Evolutionary conservation across 352 stramenopile species (phyloP).

Genomic region (Phytophthora pseudosyringae): DNA sequence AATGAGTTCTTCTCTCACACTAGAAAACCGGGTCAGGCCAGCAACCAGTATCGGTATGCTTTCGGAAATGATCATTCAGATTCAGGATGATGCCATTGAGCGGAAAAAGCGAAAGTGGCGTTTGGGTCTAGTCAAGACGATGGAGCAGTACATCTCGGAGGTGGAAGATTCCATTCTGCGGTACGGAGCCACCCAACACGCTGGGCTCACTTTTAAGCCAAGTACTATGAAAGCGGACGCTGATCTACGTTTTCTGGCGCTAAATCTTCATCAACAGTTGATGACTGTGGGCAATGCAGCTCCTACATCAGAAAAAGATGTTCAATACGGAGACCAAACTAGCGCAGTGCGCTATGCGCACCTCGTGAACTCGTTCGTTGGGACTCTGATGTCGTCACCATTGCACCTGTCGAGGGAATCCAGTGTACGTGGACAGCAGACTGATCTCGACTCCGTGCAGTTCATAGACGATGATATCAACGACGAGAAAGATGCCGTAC

Average conservation of each 20-base stretch:
- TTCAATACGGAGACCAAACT: slow-evolving; percentile 48
- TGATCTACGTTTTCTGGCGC: slow-evolving; percentile 71
- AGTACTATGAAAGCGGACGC: slow-evolving; percentile 89
- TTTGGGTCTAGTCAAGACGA: slow-evolving; percentile 68
- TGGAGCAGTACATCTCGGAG: slow-evolving; percentile 86
- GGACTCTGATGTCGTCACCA: slow-evolving; percentile 48
- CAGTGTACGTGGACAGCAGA: slow-evolving; percentile 33
- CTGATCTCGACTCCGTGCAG: slow-evolving; percentile 40
- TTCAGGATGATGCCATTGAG: slow-evolving; percentile 82
- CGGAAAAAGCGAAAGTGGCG: slow-evolving; percentile 86
- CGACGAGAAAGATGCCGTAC: slow-evolving; percentile 24
- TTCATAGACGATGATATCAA: slow-evolving; percentile 43
- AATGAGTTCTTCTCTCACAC: slow-evolving; percentile 13
- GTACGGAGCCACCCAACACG: slow-evolving; percentile 74
- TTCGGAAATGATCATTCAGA: slow-evolving; percentile 88
- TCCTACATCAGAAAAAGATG: slow-evolving; percentile 61
- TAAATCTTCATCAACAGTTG: slow-evolving; percentile 89
- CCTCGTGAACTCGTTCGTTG: slow-evolving; percentile 69
- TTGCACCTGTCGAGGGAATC: slow-evolving; percentile 39
- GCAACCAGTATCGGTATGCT: slow-evolving; percentile 77
- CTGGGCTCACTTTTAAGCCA: slow-evolving; percentile 83
- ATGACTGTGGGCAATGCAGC: slow-evolving; percentile 80
- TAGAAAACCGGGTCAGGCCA: slow-evolving; percentile 32
- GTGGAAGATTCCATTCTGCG: slow-evolving; percentile 79
- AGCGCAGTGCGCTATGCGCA: slow-evolving; percentile 51